phyloP scores from a whole-genome alignment of 441 rosid species.

The Syzygium syzygioides region DNA sequence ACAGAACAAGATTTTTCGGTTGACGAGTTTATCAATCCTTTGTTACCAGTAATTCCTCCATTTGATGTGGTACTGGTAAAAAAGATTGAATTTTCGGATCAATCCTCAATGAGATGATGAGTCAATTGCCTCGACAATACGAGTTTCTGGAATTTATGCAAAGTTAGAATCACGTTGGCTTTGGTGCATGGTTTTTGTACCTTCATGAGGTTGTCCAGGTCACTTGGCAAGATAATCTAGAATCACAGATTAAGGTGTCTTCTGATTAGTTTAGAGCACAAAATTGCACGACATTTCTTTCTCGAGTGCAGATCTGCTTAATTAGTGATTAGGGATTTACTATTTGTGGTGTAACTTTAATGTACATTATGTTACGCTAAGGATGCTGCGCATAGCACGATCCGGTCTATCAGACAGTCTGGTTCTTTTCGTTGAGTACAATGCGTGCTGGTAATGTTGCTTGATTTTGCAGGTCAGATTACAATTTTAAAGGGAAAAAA shows the following conservation, averaged over 20 bases:
- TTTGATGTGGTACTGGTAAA: not conserved
- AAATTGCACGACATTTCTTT: not conserved
- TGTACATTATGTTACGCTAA: not conserved
- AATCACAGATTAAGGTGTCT: not conserved
- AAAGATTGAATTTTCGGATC: not conserved
- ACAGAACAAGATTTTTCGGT: not conserved
- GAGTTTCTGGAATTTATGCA: not conserved
- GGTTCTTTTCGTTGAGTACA: not conserved
- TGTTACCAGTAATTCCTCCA: not conserved
- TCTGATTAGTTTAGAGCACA: not conserved
- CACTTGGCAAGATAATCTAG: not conserved
- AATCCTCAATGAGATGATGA: not conserved
- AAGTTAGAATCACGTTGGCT: not conserved
- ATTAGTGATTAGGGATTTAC: not conserved
- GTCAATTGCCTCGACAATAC: not conserved
- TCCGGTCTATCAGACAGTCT: not conserved
- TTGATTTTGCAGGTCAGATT: not conserved
- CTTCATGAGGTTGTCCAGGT: not conserved
- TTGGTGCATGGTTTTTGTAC: not conserved
- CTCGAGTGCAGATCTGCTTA: not conserved
- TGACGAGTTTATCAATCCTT: not conserved
- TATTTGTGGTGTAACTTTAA: not conserved
- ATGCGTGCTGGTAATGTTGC: not conserved
- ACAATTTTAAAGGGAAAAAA: not conserved
- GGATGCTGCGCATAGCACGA: not conserved